Evolutionary conservation across 345 rosid genomes (phyloP).

Genomic region (Bruguiera gymnorhiza): DNA sequence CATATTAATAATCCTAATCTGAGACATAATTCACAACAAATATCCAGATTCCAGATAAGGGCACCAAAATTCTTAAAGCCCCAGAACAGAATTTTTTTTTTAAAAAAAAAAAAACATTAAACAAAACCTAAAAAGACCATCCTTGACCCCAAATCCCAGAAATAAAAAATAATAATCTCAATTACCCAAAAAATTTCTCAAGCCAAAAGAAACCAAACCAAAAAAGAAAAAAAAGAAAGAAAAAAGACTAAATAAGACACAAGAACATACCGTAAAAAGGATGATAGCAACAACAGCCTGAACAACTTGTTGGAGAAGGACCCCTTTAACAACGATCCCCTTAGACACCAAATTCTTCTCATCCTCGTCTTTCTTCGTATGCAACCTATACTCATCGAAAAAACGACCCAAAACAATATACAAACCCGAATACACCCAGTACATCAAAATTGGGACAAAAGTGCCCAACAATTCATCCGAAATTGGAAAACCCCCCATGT

Average conservation of each 20-base stretch:
- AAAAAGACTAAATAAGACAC: too few species aligned
- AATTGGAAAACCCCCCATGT: conserved; percentile 62
- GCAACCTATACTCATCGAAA: conserved; percentile 68
- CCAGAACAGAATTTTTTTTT: too few species aligned
- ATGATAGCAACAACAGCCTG: conserved; percentile 78
- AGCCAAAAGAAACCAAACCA: not conserved
- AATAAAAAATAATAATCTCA: too few species aligned
- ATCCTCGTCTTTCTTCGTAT: conserved; percentile 70
- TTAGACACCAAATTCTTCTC: conserved; percentile 78
- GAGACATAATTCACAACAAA: too few species aligned
- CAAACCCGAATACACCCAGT: conserved; percentile 82
- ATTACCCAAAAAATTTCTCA: not conserved
- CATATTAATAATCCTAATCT: too few species aligned
- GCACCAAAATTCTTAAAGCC: too few species aligned
- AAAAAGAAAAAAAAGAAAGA: not conserved
- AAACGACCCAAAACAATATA: conserved; percentile 49
- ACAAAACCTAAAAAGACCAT: too few species aligned
- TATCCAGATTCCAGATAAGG: too few species aligned
- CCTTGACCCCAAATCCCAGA: too few species aligned
- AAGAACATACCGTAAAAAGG: conserved; percentile 52
- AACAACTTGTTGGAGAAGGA: conserved; percentile 71
- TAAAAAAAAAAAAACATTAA: too few species aligned
- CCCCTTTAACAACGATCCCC: conserved; percentile 66
- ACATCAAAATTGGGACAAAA: conserved; percentile 65
- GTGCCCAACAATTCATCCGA: conserved; percentile 81